Conservation (phyloP, 2,329 filamentous ascomycete genomes). For the Cyclaneusma minus region DNA sequence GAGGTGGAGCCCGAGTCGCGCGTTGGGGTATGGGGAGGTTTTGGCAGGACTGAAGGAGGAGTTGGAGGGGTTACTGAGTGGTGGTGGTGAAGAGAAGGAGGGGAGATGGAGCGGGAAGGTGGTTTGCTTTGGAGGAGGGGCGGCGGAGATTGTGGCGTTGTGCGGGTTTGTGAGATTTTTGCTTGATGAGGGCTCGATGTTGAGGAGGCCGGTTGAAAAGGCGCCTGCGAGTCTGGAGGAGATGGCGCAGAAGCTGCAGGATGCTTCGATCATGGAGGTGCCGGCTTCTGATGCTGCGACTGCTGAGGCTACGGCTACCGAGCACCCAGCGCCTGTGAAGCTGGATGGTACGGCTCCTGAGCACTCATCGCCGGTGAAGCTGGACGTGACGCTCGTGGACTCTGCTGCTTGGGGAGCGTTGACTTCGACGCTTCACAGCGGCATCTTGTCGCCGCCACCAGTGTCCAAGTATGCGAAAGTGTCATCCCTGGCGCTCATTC, state of each 20-base stretch:
- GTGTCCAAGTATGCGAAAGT: conserved; percentile 34
- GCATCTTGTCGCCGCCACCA: conserved; percentile 34
- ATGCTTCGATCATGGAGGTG: background rate
- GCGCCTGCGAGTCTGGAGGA: conserved; percentile 1
- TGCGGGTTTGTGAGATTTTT: conserved; percentile 32
- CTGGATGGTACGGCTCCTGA: background rate
- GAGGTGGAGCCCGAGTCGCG: conserved; percentile 78
- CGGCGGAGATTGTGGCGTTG: conserved; percentile 49
- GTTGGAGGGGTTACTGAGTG: conserved; percentile 1
- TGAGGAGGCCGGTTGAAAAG: background rate
- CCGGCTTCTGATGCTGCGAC: no score
- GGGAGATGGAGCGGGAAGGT: conserved; percentile 4
- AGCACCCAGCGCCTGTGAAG: background rate
- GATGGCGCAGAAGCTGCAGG: background rate
- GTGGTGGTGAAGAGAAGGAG: conserved; percentile 4
- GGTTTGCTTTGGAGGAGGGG: conserved; percentile 26
- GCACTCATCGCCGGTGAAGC: conserved; percentile 5
- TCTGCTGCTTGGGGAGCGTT: conserved; percentile 63
- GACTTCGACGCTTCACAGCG: conserved; percentile 37
- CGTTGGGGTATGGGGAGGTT: conserved; percentile 62
- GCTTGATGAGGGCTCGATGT: conserved; percentile 3
- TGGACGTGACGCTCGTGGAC: conserved; percentile 54
- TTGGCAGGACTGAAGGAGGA: conserved; percentile 20
- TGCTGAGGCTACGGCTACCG: conserved; percentile 1
- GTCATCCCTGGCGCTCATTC: conserved; percentile 28